Evolutionary conservation across 2,329 filamentous ascomycete species (phyloP), one percentile per base, ranked within the genome.

Genomic region (Talaromyces islandicus): DNA sequence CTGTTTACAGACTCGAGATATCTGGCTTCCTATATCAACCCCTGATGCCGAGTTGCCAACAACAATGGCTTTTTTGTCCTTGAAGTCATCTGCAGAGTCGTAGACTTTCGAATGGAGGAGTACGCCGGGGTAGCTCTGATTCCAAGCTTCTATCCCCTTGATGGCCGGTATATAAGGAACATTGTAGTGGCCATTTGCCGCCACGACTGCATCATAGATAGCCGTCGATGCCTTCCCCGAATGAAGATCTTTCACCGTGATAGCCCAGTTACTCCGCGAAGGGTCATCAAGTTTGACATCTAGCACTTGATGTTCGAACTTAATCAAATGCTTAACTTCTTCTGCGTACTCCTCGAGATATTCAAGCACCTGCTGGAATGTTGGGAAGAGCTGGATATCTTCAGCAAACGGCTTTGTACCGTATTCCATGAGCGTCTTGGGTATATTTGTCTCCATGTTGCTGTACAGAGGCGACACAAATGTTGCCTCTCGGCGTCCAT

Each of bases 401-500:
- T 80, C 68, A 0, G 84, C 81, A 68, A 93, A 93, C 0, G 82
- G 71, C 7, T 84, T 77, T 65, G 93, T 89, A 4, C 87, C 88
- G 72, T 87, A 96, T 4, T 81, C 78, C 93, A 97, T 97, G 57
- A 97, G 71, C 0, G 81, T 80, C 61, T 88, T 85, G 0, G 92
- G 90, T 54, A 97, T 92, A 72, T 97, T 97, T 21, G 92, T 92
- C 69, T 96, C 88, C 17, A 97, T 79, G 25, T 82, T 77, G 53
- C 91, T 85, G 73, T 97, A 97, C 75, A 96, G 85, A 3, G 92
- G 89, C n/a, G 89, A 91, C 17, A 90, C 81, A 69, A 93, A 96
- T 2, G 86, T 73, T 6, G 88, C 83, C 1, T 83, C 70, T 9
- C 63, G 63, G 27, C 27, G 27, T 21, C 64, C 60, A 2, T 65